Conservation (phyloP, 73 alveolate genomes). For the Tetrahymena thermophila region DNA sequence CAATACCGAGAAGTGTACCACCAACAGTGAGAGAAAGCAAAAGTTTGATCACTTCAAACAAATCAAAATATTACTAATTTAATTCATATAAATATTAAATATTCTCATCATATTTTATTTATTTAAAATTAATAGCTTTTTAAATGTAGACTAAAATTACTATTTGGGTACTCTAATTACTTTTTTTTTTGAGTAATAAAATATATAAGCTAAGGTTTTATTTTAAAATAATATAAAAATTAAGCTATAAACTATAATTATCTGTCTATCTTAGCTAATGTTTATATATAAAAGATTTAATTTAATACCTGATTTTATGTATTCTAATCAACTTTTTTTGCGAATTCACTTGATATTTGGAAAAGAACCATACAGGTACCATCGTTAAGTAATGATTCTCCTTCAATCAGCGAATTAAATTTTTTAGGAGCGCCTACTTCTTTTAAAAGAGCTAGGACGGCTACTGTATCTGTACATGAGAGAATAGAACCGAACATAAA, state of each 20-base stretch:
- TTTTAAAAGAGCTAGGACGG: slow-evolving; percentile 59
- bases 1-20: slow-evolving; percentile 54
- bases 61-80: background rate
- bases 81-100: background rate
- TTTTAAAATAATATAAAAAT: too few relatives aligned
- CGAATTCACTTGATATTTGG: slow-evolving; percentile 35
- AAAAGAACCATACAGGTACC: slow-evolving; percentile 63
- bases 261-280: too few relatives aligned
- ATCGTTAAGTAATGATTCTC: slow-evolving; percentile 63
- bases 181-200: background rate
- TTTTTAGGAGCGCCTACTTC: slow-evolving; percentile 63
- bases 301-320: background rate
- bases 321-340: slow-evolving; percentile 13
- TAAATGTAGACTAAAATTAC: background rate
- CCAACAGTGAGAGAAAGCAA: slow-evolving; percentile 29
- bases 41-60: background rate
- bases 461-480: slow-evolving; percentile 72
- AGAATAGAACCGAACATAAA: slow-evolving; percentile 61
- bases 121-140: background rate
- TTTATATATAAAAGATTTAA: background rate
- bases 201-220: too few relatives aligned
- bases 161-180: background rate
- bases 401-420: slow-evolving; percentile 56
- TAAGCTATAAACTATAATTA: too few relatives aligned
- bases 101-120: background rate